Percentiles rank a stretch among this genome's conserved stretches.
phyloP scores from a whole-genome alignment of 2,329 filamentous ascomycete genomes.

The Epichloe glyceriae region DNA sequence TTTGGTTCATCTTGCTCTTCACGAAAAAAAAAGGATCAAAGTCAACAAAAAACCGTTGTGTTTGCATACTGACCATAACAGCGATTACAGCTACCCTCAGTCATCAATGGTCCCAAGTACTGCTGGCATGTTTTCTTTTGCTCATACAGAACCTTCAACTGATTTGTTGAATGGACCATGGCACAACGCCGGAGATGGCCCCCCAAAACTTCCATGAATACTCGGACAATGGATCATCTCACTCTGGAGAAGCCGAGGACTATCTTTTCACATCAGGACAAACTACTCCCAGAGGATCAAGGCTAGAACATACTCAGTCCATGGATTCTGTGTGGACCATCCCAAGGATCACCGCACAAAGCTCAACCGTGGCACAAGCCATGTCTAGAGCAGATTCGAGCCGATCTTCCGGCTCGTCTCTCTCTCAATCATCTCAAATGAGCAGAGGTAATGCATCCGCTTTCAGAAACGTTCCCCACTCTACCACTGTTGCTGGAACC shows the following conservation, averaged over 20 bases:
- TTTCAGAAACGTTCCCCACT: constrained; percentile 28
- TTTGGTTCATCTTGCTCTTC: too few relatives aligned
- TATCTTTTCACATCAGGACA: constrained; percentile 42
- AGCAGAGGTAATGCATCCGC: constrained; percentile 36
- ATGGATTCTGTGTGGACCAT: constrained; percentile 37
- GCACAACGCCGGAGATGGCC: constrained; percentile 43
- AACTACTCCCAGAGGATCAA: constrained; percentile 37
- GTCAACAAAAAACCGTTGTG: constrained; percentile 17
- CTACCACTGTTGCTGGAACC: constrained; percentile 20
- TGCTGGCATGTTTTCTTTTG: constrained; percentile 42
- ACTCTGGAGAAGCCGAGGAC: constrained; percentile 41
- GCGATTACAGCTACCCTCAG: constrained; percentile 44
- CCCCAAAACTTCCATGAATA: constrained; percentile 47
- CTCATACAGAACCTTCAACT: constrained; percentile 45
- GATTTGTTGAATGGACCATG: constrained; percentile 43
- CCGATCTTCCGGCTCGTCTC: constrained; percentile 29
- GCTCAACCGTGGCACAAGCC: constrained; percentile 21
- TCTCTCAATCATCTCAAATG: constrained; percentile 37
- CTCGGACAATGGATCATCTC: constrained; percentile 35
- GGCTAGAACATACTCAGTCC: constrained; percentile 31
- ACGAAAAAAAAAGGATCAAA: background rate
- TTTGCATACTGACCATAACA: constrained; percentile 45
- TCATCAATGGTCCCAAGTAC: constrained; percentile 36
- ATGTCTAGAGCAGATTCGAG: constrained; percentile 27
- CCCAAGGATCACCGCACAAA: constrained; percentile 21